These are phyloP conservation scores for Chrysopogon serrulatus DNA, from an alignment of 176 grass and related monocot genomes.

Conservation along the genomic window DNA sequence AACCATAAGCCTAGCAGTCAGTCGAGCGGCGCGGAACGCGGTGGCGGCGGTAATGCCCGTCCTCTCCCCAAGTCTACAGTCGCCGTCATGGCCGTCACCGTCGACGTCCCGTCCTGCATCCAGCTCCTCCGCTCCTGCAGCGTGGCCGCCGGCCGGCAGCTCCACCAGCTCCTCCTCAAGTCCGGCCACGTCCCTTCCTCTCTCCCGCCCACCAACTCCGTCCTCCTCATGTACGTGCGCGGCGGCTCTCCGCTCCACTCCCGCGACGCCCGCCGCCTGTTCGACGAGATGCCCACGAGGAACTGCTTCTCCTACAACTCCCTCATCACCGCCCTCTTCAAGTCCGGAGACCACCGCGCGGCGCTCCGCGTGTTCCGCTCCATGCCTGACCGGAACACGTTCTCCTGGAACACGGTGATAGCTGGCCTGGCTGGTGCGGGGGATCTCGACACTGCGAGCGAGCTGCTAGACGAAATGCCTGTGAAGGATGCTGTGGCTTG, in stretches of 20 bases:
- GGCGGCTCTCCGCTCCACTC: constrained; percentile 2
- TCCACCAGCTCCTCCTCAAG: constrained; percentile 73
- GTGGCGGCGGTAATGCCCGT: neutral
- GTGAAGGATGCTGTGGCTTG: constrained; percentile 39
- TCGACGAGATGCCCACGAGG: constrained; percentile 49
- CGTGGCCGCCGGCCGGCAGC: constrained; percentile 31
- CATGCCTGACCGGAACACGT: constrained; percentile 61
- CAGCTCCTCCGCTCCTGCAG: constrained; percentile 47
- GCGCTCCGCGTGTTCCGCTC: constrained; percentile 48
- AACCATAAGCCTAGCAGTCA: neutral
- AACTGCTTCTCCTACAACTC: constrained; percentile 65
- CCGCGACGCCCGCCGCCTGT: constrained; percentile 30
- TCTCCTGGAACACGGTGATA: constrained; percentile 55
- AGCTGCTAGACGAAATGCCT: constrained; percentile 57
- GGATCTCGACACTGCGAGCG: constrained; percentile 21
- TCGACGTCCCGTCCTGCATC: constrained; percentile 39
- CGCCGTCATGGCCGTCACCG: neutral
- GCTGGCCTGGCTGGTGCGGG: constrained; percentile 32
- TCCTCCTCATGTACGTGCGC: constrained; percentile 57
- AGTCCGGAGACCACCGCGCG: neutral
- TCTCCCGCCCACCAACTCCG: constrained; percentile 44
- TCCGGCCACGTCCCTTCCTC: constrained; percentile 43
- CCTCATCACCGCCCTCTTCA: constrained; percentile 39
- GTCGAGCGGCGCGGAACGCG: neutral
- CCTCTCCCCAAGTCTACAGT: neutral